These are phyloP conservation scores for Penicillium oxalicum DNA, from an alignment of 2,329 filamentous ascomycete genomes.

Conservation along the genomic window DNA sequence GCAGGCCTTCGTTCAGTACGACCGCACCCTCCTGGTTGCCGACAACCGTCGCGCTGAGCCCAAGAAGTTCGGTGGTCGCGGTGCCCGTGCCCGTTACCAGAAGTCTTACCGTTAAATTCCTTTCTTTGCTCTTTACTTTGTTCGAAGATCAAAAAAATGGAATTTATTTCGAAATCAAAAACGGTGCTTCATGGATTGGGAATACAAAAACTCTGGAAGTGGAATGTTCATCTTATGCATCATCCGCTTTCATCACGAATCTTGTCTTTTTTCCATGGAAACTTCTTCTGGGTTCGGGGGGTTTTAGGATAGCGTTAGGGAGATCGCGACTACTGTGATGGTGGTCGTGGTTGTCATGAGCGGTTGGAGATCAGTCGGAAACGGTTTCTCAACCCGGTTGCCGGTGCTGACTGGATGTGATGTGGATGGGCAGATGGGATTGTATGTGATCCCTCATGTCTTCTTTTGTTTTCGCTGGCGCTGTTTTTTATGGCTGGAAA, in stretches of 20 bases:
- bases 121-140: conserved; percentile 11
- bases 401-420: conserved; percentile 15
- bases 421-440: conserved; percentile 14
- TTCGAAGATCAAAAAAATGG: conserved; percentile 21
- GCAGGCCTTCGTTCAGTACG: conserved; percentile 91
- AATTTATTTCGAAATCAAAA: conserved; percentile 43
- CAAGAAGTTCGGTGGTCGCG: conserved; percentile 83
- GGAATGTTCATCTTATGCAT: conserved; percentile 13
- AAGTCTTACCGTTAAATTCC: conserved; percentile 91
- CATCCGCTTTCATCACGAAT: conserved; percentile 15
- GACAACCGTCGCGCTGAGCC: conserved; percentile 99
- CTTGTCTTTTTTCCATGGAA: conserved; percentile 20
- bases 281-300: conserved; percentile 19
- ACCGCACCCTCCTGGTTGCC: conserved; percentile 94
- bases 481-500: conserved; percentile 23
- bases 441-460: conserved; percentile 12
- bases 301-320: not conserved
- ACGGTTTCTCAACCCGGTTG: conserved; percentile 7
- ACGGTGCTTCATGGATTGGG: conserved; percentile 9
- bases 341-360: conserved; percentile 14
- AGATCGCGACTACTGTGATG: conserved; percentile 16
- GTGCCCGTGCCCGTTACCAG: conserved; percentile 95
- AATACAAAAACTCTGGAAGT: conserved; percentile 5
- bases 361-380: conserved; percentile 12
- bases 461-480: conserved; percentile 20